Conservation (phyloP, 2,329 filamentous ascomycete genomes). For the Penicillium italicum region DNA sequence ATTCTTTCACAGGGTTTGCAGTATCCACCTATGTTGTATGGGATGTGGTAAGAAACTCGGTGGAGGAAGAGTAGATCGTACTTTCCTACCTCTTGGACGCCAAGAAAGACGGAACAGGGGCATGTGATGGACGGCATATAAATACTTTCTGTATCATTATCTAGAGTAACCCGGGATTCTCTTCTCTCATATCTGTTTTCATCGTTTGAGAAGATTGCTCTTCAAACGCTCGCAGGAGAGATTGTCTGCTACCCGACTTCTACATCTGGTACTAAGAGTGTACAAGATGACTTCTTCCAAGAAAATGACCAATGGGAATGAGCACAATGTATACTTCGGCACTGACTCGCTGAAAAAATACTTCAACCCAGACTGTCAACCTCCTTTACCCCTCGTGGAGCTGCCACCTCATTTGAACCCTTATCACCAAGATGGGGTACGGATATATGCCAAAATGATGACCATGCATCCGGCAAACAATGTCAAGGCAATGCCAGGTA, state of each 20-base stretch:
- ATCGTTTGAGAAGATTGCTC: neutral
- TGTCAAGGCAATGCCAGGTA: slow-evolving; percentile 58
- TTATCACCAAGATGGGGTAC: slow-evolving; percentile 54
- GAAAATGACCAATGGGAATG: slow-evolving; percentile 30
- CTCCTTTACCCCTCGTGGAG: slow-evolving; percentile 60
- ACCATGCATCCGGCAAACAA: slow-evolving; percentile 63
- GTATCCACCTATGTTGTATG: neutral
- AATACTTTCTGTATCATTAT: slow-evolving; percentile 10
- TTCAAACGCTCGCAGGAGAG: neutral
- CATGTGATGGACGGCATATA: neutral
- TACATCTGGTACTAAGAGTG: neutral
- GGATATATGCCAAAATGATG: slow-evolving; percentile 66
- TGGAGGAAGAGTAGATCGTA: slow-evolving; percentile 4
- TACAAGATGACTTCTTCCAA: neutral
- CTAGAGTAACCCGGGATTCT: neutral
- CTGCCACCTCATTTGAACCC: slow-evolving; percentile 57
- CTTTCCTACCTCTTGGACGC: slow-evolving; percentile 9
- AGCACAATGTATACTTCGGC: slow-evolving; percentile 57
- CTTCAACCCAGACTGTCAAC: slow-evolving; percentile 56
- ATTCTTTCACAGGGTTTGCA: slow-evolving; percentile 7
- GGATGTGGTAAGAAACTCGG: neutral
- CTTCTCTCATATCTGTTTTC: neutral
- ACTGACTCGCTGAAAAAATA: slow-evolving; percentile 56
- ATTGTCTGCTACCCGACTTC: neutral
- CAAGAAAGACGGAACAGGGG: slow-evolving; percentile 13